Evolutionary conservation across 768 basidiomycete genomes (phyloP).

Genomic region (Pleurotus giganteus): DNA sequence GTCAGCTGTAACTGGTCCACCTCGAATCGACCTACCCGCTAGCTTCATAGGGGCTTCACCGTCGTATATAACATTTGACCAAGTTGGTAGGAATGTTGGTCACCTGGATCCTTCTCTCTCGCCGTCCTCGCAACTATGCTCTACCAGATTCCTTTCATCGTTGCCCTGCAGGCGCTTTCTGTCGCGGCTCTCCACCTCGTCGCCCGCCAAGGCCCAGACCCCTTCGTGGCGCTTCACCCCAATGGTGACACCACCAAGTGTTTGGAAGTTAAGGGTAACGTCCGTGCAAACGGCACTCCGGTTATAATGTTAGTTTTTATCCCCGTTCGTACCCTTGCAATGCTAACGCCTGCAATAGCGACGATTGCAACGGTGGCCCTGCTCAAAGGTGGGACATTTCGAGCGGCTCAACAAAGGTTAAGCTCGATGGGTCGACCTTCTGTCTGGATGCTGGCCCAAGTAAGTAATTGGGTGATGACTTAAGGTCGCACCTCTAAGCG

Average conservation of each 20-base stretch:
- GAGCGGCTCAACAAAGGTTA: not conserved
- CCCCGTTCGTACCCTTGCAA: not conserved
- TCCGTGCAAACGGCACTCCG: not conserved
- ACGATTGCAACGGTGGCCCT: not conserved
- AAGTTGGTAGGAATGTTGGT: no score
- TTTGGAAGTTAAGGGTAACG: not conserved
- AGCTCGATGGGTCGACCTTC: not conserved
- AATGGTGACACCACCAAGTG: not conserved
- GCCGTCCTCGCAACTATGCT: not conserved
- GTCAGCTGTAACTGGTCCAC: no score
- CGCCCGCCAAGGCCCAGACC: not conserved
- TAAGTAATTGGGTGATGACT: not conserved
- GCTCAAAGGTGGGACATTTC: not conserved
- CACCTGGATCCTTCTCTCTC: not conserved
- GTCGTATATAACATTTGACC: no score
- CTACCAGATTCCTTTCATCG: not conserved
- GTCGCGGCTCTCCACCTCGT: constrained; percentile 6
- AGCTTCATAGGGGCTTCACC: no score
- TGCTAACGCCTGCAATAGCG: not conserved
- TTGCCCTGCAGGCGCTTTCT: not conserved
- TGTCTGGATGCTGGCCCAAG: not conserved
- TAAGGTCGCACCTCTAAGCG: not conserved
- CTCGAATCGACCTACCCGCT: no score
- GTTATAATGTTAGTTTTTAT: not conserved
- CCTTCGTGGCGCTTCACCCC: not conserved